Evolutionary conservation across 257 asterid genomes (phyloP).

Genomic region (Datura wrightii): DNA sequence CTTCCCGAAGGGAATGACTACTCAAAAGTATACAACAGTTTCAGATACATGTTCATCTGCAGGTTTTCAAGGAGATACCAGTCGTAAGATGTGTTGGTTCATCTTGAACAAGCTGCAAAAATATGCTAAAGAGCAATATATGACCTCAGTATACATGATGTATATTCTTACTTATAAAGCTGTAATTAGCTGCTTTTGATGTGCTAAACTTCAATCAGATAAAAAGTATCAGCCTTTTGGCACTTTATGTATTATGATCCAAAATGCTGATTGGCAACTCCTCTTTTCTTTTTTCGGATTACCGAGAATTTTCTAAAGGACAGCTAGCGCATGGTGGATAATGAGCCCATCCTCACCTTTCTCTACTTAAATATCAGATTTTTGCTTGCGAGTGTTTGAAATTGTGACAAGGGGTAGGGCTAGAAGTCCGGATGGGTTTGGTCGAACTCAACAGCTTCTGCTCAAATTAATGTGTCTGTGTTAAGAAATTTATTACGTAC

Average conservation of each 20-base stretch:
- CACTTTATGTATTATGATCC: background rate
- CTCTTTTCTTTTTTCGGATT: background rate
- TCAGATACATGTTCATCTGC: constrained; percentile 43
- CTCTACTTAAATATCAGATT: background rate
- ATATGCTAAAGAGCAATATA: background rate
- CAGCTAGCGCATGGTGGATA: background rate
- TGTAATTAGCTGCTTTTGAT: constrained; percentile 21
- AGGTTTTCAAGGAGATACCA: constrained; percentile 69
- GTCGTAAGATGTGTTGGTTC: constrained; percentile 62
- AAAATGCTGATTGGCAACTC: background rate
- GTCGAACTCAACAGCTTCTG: too few relatives aligned
- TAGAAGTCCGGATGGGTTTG: too few relatives aligned
- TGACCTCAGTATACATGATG: constrained; percentile 9
- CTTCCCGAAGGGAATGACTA: constrained; percentile 53
- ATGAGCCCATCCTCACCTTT: background rate
- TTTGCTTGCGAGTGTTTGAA: background rate
- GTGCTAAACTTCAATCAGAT: constrained; percentile 19
- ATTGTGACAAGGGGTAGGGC: too few relatives aligned
- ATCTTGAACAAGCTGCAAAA: constrained; percentile 67
- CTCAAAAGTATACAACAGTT: constrained; percentile 39
- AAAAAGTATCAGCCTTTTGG: constrained; percentile 3
- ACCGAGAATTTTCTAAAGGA: background rate
- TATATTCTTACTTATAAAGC: background rate
- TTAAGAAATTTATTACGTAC: too few relatives aligned
- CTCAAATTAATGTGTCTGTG: too few relatives aligned